These are phyloP conservation scores for Blastobotrys elegans DNA, from an alignment of 1,139 yeast genomes.

Conservation along the genomic window DNA sequence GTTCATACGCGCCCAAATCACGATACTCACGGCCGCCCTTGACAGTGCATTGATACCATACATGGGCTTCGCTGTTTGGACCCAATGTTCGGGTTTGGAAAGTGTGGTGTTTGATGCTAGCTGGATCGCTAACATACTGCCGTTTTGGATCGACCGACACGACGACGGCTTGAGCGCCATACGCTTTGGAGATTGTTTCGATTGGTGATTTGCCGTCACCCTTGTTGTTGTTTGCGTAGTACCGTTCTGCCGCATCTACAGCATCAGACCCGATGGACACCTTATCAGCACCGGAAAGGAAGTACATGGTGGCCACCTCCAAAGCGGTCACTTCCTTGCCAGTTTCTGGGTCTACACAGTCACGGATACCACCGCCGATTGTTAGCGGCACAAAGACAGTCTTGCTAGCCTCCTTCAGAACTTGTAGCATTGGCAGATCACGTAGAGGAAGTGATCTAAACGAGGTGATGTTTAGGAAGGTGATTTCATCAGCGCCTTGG, in stretches of 20 bases:
- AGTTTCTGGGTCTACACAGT: slow-evolving; percentile 70
- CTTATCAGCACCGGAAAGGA: slow-evolving; percentile 95
- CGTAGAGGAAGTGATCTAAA: slow-evolving; percentile 87
- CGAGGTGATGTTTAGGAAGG: slow-evolving; percentile 89
- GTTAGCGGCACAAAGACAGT: slow-evolving; percentile 94
- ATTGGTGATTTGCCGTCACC: slow-evolving; percentile 79
- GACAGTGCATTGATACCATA: slow-evolving; percentile 92
- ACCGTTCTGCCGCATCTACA: slow-evolving; percentile 81
- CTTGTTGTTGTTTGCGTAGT: slow-evolving; percentile 50
- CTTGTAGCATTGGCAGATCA: slow-evolving; percentile 94
- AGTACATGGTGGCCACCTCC: slow-evolving; percentile 84
- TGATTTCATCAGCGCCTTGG: slow-evolving; percentile 96
- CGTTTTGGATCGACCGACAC: slow-evolving; percentile 95
- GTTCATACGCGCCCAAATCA: slow-evolving; percentile 86
- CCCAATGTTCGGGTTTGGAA: slow-evolving; percentile 59
- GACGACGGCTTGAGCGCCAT: slow-evolving; percentile 95
- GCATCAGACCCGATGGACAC: slow-evolving; percentile 98
- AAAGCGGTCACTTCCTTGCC: slow-evolving; percentile 75
- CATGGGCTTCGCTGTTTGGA: slow-evolving; percentile 78
- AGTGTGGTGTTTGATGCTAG: slow-evolving; percentile 52
- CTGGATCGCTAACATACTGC: slow-evolving; percentile 60
- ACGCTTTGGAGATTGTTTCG: slow-evolving; percentile 83
- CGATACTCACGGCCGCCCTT: slow-evolving; percentile 92
- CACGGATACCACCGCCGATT: slow-evolving; percentile 96
- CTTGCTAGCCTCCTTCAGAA: slow-evolving; percentile 73